Conservation (phyloP, 305 asterid genomes). For the Striga hermonthica region DNA sequence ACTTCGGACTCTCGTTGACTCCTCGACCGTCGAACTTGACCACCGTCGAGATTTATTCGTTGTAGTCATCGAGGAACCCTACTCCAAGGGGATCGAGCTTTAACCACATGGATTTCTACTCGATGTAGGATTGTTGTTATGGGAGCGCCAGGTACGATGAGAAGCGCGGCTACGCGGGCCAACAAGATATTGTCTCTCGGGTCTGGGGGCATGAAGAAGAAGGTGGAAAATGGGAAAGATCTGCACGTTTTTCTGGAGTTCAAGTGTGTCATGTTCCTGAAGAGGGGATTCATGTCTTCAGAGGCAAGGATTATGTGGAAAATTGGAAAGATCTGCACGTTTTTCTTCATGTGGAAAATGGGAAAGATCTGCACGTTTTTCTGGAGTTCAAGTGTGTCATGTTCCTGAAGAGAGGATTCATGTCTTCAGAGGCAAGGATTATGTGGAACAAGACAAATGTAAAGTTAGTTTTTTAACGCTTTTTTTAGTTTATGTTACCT, state of each 20-base stretch:
- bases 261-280: conserved; percentile 83
- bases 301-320: conserved; percentile 47
- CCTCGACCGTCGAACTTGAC: conserved; percentile 63
- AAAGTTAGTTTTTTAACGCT: conserved; percentile 39
- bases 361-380: conserved; percentile 67
- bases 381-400: conserved; percentile 74
- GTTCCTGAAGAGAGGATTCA: conserved; percentile 95
- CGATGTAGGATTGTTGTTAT: conserved; percentile 57
- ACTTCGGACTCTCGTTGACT: conserved; percentile 45
- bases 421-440: conserved; percentile 76
- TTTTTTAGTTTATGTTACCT: neutral
- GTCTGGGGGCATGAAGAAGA: conserved; percentile 37
- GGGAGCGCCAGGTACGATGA: conserved; percentile 45
- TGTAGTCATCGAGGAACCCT: conserved; percentile 63
- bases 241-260: conserved; percentile 75
- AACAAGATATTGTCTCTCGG: conserved; percentile 74
- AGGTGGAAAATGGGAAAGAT: conserved; percentile 46
- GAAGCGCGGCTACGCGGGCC: conserved; percentile 30
- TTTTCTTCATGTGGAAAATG: conserved; percentile 48
- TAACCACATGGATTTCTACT: conserved; percentile 52
- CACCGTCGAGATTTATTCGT: conserved; percentile 67
- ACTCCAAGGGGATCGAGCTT: conserved; percentile 71
- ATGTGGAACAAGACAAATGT: conserved; percentile 56
- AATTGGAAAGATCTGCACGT: conserved; percentile 56
- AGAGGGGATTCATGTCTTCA: conserved; percentile 88